These are phyloP conservation scores for Furcasterigmium sp. DNA, from an alignment of 2,329 filamentous ascomycete species.

Conservation along the genomic window DNA sequence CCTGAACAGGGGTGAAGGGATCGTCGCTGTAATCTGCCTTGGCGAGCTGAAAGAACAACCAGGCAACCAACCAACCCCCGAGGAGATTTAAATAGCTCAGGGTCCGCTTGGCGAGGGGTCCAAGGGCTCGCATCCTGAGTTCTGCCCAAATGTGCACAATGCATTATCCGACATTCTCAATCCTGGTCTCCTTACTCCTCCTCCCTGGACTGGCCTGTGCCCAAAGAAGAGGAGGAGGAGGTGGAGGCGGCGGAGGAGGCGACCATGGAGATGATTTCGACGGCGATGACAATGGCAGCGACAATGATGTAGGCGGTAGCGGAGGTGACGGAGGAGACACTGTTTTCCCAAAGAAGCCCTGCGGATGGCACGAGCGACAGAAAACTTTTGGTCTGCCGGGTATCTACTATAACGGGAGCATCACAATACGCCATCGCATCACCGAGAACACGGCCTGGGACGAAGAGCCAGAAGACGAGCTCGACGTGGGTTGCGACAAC, in stretches of 20 bases:
- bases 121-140: too few relatives aligned
- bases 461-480: neutral
- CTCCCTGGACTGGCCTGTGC: conserved; percentile 18
- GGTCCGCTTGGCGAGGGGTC: too few relatives aligned
- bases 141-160: too few relatives aligned
- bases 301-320: neutral
- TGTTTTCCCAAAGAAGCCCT: neutral
- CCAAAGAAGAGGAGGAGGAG: conserved; percentile 49
- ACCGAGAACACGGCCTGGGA: conserved; percentile 9
- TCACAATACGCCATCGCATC: conserved; percentile 10
- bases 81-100: too few relatives aligned
- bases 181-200: too few relatives aligned
- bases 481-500: conserved; percentile 7
- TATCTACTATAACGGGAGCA: conserved; percentile 13
- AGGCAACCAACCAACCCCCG: too few relatives aligned
- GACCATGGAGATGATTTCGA: neutral
- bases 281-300: neutral
- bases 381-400: conserved; percentile 9
- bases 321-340: neutral
- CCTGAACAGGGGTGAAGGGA: too few relatives aligned
- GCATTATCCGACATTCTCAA: too few relatives aligned
- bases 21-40: too few relatives aligned
- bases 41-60: too few relatives aligned
- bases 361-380: neutral
- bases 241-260: conserved; percentile 15